Evolutionary conservation across 2,329 filamentous ascomycete genomes (phyloP).

Genomic region (Phyllosticta capitalensis): DNA sequence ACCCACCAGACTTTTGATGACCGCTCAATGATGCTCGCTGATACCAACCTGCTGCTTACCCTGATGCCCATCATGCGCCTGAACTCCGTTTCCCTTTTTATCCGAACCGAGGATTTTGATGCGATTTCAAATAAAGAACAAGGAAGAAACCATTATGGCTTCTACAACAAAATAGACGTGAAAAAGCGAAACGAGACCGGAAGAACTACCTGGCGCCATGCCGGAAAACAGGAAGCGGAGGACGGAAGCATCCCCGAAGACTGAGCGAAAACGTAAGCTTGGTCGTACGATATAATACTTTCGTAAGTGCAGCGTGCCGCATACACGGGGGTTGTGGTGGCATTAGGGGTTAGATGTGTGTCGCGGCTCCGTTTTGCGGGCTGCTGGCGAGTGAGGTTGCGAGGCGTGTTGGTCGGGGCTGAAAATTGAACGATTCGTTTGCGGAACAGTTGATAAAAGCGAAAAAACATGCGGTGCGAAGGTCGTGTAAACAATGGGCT

Average conservation of each 20-base stretch:
- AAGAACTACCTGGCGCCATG: background rate
- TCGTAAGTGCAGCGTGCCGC: background rate
- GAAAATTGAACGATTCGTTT: background rate
- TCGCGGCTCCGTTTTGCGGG: background rate
- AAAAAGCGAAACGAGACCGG: background rate
- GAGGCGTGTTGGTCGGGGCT: background rate
- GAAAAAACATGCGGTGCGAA: background rate
- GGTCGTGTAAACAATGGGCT: background rate
- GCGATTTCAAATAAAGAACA: background rate
- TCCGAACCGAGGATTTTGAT: background rate
- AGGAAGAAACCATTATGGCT: background rate
- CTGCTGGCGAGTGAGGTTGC: background rate
- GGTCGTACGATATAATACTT: background rate
- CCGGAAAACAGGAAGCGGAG: background rate
- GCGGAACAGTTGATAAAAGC: background rate
- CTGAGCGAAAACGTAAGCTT: background rate
- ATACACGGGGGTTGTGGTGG: background rate
- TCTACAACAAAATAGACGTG: background rate
- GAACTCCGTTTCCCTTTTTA: background rate
- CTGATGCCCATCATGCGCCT: background rate
- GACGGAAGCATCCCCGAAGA: no score
- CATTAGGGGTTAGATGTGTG: background rate
- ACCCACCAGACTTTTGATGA: background rate
- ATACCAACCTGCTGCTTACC: background rate
- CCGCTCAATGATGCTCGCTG: background rate